phyloP scores from a whole-genome alignment of 2,329 filamentous ascomycete species.

The Cordyceps cicadae region DNA sequence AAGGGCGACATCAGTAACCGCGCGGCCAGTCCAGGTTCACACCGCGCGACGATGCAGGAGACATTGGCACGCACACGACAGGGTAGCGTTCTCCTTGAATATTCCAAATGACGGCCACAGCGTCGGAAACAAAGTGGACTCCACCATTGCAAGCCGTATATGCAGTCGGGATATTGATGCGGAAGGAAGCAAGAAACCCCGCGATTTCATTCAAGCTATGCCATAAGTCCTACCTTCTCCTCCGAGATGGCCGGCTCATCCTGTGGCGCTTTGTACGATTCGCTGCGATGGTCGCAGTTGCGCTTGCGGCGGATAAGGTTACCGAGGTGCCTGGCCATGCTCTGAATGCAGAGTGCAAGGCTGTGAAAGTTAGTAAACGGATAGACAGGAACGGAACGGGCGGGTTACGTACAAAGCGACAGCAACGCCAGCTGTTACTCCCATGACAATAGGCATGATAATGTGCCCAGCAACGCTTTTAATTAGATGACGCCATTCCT shows the following conservation, averaged over 20 bases:
- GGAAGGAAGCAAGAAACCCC: no score
- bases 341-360: slow-evolving; percentile 58
- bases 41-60: neutral
- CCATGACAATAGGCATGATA: slow-evolving; percentile 59
- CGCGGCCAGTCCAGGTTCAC: neutral
- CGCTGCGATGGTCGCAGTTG: slow-evolving; percentile 18
- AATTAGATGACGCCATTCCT: slow-evolving; percentile 29
- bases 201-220: slow-evolving; percentile 1
- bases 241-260: slow-evolving; percentile 32
- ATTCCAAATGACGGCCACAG: neutral
- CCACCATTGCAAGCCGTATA: no score
- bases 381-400: neutral
- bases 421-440: slow-evolving; percentile 58
- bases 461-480: slow-evolving; percentile 53
- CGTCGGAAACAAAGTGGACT: no score
- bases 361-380: slow-evolving; percentile 28
- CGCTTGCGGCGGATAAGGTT: slow-evolving; percentile 35
- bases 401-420: slow-evolving; percentile 49
- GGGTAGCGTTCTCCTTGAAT: no score
- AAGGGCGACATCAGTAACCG: neutral
- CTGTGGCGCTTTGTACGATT: slow-evolving; percentile 26
- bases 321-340: slow-evolving; percentile 51
- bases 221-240: slow-evolving; percentile 45
- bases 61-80: neutral
- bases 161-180: no score